Percentiles rank a stretch among this genome's conserved stretches.
Conservation (phyloP, 2,329 filamentous ascomycete species). For the Pyrenochaeta sp. region DNA sequence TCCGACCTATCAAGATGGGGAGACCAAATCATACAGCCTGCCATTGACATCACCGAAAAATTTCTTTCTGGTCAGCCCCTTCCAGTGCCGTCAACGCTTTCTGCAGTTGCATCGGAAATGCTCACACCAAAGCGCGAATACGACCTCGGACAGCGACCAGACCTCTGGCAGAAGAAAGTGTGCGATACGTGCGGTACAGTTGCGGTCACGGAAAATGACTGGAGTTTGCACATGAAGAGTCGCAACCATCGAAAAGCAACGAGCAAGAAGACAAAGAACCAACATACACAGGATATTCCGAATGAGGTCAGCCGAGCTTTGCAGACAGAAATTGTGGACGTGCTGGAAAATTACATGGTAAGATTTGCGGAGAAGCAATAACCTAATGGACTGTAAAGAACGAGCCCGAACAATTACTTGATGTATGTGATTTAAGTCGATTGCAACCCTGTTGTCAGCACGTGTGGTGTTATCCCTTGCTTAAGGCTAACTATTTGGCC, state of each 20-base stretch:
- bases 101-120: constrained; percentile 63
- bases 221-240: constrained; percentile 65
- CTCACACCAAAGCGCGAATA: constrained; percentile 65
- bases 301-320: constrained; percentile 2
- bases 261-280: constrained; percentile 36
- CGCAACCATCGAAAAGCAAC: constrained; percentile 59
- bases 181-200: constrained; percentile 76
- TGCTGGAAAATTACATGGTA: constrained; percentile 30
- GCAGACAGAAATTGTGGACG: constrained; percentile 29
- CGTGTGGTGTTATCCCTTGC: no score
- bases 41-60: constrained; percentile 65
- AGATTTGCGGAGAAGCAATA: constrained; percentile 11
- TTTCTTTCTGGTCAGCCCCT: constrained; percentile 68
- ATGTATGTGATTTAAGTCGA: no score
- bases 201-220: constrained; percentile 65
- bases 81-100: constrained; percentile 64
- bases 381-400: neutral
- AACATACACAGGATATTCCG: constrained; percentile 13
- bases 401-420: no score
- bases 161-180: constrained; percentile 61
- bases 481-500: no score
- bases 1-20: constrained; percentile 72
- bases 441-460: no score
- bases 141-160: constrained; percentile 52
- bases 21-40: constrained; percentile 70